phyloP scores from a whole-genome alignment of 306 rosid genomes.

The Acmispon strigosus region DNA sequence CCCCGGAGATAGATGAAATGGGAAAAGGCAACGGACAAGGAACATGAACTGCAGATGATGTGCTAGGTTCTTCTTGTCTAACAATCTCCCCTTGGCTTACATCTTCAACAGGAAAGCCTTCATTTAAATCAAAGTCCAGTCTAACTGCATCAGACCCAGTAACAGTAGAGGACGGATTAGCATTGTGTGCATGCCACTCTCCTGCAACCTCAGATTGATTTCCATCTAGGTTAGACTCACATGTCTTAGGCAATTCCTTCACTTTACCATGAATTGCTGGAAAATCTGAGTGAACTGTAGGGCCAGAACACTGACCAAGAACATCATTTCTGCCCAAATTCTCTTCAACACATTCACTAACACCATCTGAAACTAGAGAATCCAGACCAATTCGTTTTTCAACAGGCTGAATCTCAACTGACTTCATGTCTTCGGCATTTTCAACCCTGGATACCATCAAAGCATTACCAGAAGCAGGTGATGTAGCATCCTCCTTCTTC shows the following conservation, averaged over 20 bases:
- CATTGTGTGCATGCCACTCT: slow-evolving; percentile 26
- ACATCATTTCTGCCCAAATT: slow-evolving; percentile 20
- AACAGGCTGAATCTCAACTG: background rate
- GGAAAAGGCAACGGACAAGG: slow-evolving; percentile 59
- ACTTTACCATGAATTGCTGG: slow-evolving; percentile 12
- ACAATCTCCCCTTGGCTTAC: slow-evolving; percentile 49
- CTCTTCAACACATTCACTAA: slow-evolving; percentile 11
- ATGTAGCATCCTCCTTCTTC: slow-evolving; percentile 10
- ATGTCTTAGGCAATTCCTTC: slow-evolving; percentile 24
- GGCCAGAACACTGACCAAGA: slow-evolving; percentile 10
- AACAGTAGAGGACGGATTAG: slow-evolving; percentile 19
- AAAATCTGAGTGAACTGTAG: slow-evolving; percentile 13
- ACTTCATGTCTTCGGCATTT: background rate
- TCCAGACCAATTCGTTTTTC: slow-evolving; percentile 16
- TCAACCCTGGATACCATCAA: slow-evolving; percentile 12
- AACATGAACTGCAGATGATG: slow-evolving; percentile 48
- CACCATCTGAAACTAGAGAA: slow-evolving; percentile 19
- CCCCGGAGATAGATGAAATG: slow-evolving; percentile 49
- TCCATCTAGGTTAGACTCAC: slow-evolving; percentile 23
- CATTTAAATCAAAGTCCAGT: slow-evolving; percentile 88
- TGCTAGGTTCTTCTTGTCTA: slow-evolving; percentile 35
- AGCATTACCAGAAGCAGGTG: slow-evolving; percentile 24
- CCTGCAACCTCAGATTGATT: slow-evolving; percentile 30
- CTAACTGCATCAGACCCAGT: slow-evolving; percentile 41
- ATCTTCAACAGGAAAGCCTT: slow-evolving; percentile 79